A percentile compares a stretch with the other conserved stretches of the same genome.
Conservation (phyloP, 2,329 filamentous ascomycete genomes). For the Endothia cerciana region DNA sequence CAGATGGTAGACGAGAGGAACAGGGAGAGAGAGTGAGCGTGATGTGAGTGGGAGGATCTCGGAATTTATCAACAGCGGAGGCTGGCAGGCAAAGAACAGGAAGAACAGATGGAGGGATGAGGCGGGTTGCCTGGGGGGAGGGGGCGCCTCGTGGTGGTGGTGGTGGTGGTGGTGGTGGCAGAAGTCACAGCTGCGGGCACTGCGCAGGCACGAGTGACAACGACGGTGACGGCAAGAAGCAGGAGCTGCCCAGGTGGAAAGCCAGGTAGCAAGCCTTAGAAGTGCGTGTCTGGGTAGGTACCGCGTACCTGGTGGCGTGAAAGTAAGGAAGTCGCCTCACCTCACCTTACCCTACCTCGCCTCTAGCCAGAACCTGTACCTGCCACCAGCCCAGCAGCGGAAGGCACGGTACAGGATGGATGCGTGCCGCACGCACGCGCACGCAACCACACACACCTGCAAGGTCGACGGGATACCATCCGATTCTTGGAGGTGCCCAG, state of each 20-base stretch:
- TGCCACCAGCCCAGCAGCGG: slow-evolving; percentile 18
- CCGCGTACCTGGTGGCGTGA: neutral
- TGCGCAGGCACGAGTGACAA: neutral
- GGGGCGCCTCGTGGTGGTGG: too few relatives aligned
- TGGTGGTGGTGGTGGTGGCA: too few relatives aligned
- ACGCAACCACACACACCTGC: neutral
- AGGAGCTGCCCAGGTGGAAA: neutral
- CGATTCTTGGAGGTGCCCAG: neutral
- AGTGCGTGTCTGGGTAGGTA: neutral
- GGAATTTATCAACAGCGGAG: slow-evolving; percentile 24
- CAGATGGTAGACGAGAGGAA: slow-evolving; percentile 14
- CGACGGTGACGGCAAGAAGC: slow-evolving; percentile 6
- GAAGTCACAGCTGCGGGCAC: slow-evolving; percentile 12
- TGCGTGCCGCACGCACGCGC: slow-evolving; percentile 1
- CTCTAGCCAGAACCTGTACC: neutral
- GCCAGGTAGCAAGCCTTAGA: neutral
- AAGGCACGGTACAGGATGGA: slow-evolving; percentile 8
- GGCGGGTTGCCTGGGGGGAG: neutral
- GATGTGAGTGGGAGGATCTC: slow-evolving; percentile 11
- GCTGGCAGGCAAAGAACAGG: neutral
- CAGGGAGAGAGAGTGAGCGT: neutral
- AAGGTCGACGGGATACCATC: neutral
- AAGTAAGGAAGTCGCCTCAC: slow-evolving; percentile 19
- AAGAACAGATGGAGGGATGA: slow-evolving; percentile 4
- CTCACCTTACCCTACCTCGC: slow-evolving; percentile 1